Base-by-base conservation (phyloP, 345 rosid species). In the Citrus maxima region DNA sequence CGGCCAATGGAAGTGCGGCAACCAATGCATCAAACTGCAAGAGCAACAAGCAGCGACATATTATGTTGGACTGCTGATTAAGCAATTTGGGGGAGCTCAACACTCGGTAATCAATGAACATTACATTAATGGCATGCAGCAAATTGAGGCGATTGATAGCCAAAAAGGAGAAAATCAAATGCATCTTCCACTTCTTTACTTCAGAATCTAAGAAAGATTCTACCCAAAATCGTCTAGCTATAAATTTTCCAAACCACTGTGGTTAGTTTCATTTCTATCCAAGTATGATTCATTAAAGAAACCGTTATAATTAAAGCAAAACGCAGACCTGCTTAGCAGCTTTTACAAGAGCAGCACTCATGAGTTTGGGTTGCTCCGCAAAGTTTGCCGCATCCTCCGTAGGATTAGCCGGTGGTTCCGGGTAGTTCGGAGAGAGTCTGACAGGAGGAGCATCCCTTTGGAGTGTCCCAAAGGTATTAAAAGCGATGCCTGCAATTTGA, bases 371-470 rank as follows among this genome's bases (percentile, higher is more conserved):
- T 69, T 93, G 98, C 42, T 94, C 98, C 0, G 87, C 74, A 51
- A 89, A 78, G 83, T 74, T 82, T 1, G 92, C 69, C 2, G 88
- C 83, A n/a, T 90, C 94, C 67, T 88, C 95, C 0, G 92, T 42
- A 64, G 92, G 79, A 54, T 83, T 82, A 58, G 95, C 58, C 0
- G 95, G 89, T 13, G 97, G 95, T 70, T 96, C 92, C 6, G 98
- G 97, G 82, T 94, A 96, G 54, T 87, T 90, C 22, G 91, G 87
- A 59, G 98, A 94, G 67, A 92, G 92, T 42, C 97, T 88, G 3
- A 91, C 94, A 0, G 95, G 93, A 58, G 92, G 97, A 10, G 97
- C 94, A 83, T 96, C 99, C 75, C 97, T 85, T 81, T 94, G 98
- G 0, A 96, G 80, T 0, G 90, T 80, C 28, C 98, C 98, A 32